Evolutionary conservation across 306 rosid genomes (phyloP).

Genomic region (Malus orientalis): DNA sequence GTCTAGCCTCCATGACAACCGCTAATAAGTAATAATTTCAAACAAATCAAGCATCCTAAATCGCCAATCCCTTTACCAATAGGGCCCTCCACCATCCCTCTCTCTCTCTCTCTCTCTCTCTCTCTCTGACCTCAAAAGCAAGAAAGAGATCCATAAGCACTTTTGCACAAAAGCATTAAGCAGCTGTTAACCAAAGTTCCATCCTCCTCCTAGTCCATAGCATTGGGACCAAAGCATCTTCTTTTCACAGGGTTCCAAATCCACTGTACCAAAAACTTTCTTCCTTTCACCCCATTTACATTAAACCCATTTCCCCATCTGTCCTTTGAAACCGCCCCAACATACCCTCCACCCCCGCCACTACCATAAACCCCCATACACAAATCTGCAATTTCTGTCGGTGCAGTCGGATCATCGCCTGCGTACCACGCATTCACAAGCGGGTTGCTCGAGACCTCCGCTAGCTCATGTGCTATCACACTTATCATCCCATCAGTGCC

Average conservation of each 20-base stretch:
- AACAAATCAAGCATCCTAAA: neutral
- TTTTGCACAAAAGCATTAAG: neutral
- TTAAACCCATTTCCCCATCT: slow-evolving; percentile 38
- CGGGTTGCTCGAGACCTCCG: slow-evolving; percentile 43
- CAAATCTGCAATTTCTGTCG: slow-evolving; percentile 50
- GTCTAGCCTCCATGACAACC: neutral
- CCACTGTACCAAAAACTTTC: slow-evolving; percentile 47
- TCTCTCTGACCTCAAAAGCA: neutral
- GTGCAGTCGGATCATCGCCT: slow-evolving; percentile 49
- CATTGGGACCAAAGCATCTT: slow-evolving; percentile 57
- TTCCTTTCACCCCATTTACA: slow-evolving; percentile 39
- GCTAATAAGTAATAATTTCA: neutral
- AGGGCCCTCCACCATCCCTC: neutral
- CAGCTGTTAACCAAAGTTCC: neutral
- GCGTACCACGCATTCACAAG: slow-evolving; percentile 57
- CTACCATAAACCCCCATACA: slow-evolving; percentile 48
- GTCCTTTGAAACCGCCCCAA: slow-evolving; percentile 33
- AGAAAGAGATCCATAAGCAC: neutral
- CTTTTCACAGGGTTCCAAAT: slow-evolving; percentile 40
- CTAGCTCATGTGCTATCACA: slow-evolving; percentile 52
- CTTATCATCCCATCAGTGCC: slow-evolving; percentile 51
- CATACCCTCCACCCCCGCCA: slow-evolving; percentile 52
- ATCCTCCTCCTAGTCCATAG: slow-evolving; percentile 20
- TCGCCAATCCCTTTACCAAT: neutral
- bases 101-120: neutral